A percentile compares a stretch with the other conserved stretches of the same genome.
Evolutionary conservation across 2,329 filamentous ascomycete species (phyloP).

Genomic region (Colletotrichum horii): DNA sequence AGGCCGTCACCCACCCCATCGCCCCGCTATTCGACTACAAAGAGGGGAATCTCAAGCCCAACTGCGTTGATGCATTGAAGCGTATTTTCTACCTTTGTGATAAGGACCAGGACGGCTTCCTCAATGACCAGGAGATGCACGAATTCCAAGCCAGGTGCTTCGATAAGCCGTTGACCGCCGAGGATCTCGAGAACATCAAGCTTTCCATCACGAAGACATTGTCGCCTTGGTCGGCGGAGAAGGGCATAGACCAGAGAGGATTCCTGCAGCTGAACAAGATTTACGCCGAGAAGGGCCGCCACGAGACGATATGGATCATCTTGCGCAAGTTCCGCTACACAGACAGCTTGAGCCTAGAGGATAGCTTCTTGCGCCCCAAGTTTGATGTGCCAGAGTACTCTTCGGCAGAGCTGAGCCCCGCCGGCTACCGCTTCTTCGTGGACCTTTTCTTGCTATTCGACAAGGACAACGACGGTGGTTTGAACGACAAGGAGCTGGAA

Average conservation of each 20-base stretch:
- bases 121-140: conserved; percentile 89
- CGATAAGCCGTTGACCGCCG: conserved; percentile 79
- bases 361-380: conserved; percentile 89
- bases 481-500: conserved; percentile 84
- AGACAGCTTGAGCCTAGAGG: conserved; percentile 89
- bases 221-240: conserved; percentile 65
- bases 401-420: conserved; percentile 91
- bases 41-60: conserved; percentile 85
- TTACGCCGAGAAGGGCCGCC: conserved; percentile 95
- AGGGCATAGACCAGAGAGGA: conserved; percentile 80
- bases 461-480: conserved; percentile 94
- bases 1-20: conserved; percentile 96
- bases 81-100: conserved; percentile 96
- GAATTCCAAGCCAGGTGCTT: conserved; percentile 94
- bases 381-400: conserved; percentile 93
- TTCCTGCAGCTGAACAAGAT: conserved; percentile 94
- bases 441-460: conserved; percentile 95
- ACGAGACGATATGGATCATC: conserved; percentile 99
- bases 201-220: conserved; percentile 76
- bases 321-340: conserved; percentile 95
- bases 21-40: conserved; percentile 97
- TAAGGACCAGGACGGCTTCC: conserved; percentile 91
- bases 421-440: conserved; percentile 96
- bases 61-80: conserved; percentile 83
- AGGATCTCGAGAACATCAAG: conserved; percentile 92